Base-by-base conservation (phyloP, 169 alveolate genomes). In the Plasmodium ovale region DNA sequence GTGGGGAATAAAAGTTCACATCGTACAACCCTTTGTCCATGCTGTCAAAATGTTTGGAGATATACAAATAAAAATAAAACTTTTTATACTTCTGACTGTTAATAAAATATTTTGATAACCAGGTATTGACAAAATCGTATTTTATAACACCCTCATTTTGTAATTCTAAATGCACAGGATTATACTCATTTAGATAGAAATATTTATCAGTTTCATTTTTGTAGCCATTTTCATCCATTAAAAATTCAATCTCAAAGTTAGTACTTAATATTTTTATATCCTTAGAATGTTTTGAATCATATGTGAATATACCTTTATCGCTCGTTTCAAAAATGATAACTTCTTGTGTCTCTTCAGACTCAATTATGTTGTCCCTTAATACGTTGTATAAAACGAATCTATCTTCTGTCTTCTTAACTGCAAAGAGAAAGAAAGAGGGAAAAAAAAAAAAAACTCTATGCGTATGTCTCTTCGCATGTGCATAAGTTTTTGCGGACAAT, bases 71-170 rank as follows among this genome's bases (percentile, higher is more conserved):
- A 49, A 68, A 74, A 51, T 59, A 74, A 59, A 54, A 74, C 21
- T 59, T 27, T 74, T 59, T 74, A 49, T 74, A 42, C 21, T 47
- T 39, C 5, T 25, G 5, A 44, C 31, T 42, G n/a, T 74, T 35
- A 67, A 60, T 62, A 21, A 74, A 74, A 65, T 74, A 62, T 47
- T 16, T 42, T 33, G 68, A 74, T 62, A 74, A 54, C 88, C 88
- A 74, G 5, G 88, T 9, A 53, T 60, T 60, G 44, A 74, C 39
- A 54, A 60, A 60, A 39, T 59, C 42, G 37, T 42, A 74, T 54
- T 59, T 74, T 23, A 74, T 42, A n/a, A 74, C 53, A 51, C 72
- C 88, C 64, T 74, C 60, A 60, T 74, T 62, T 44, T 74, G 88
- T 29, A 74, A 65, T 51, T 74, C 88, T 31, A 74, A 60, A 19